These are phyloP conservation scores for Lasiodiplodia citricola DNA, from an alignment of 2,329 filamentous ascomycete species.

Conservation along the genomic window DNA sequence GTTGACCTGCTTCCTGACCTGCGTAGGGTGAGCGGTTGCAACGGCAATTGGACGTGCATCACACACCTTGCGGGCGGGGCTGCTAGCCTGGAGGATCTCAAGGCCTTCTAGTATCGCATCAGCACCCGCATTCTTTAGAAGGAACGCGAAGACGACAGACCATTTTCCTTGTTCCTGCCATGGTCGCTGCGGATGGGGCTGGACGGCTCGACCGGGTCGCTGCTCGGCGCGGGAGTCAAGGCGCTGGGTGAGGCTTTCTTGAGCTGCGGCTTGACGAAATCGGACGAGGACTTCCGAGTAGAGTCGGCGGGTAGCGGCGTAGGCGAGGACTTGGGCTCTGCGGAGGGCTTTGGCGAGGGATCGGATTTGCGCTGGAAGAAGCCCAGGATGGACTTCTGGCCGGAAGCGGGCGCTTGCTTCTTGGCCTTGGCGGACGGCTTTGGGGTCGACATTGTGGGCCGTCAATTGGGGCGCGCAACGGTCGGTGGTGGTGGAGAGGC, in stretches of 20 bases:
- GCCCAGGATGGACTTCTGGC: slow-evolving; percentile 74
- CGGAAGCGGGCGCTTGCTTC: slow-evolving; percentile 52
- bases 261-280: slow-evolving; percentile 27
- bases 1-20: slow-evolving; percentile 51
- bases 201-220: slow-evolving; percentile 71
- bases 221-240: slow-evolving; percentile 79
- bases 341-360: slow-evolving; percentile 47
- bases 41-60: not conserved
- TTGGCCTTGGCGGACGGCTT: slow-evolving; percentile 51
- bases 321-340: slow-evolving; percentile 35
- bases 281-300: not conserved
- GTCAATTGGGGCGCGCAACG: not conserved
- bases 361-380: slow-evolving; percentile 73
- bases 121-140: slow-evolving; percentile 45
- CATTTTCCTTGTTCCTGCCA: slow-evolving; percentile 60
- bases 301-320: slow-evolving; percentile 32
- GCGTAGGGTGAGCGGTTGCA: slow-evolving; percentile 26
- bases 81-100: slow-evolving; percentile 60
- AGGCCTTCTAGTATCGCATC: slow-evolving; percentile 50
- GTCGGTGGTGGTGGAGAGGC: not conserved
- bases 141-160: slow-evolving; percentile 47
- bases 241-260: slow-evolving; percentile 46
- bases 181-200: slow-evolving; percentile 70
- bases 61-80: slow-evolving; percentile 79
- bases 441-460: slow-evolving; percentile 44